phyloP scores from a whole-genome alignment of 352 stramenopile genomes.

The Detonula confervacea region DNA sequence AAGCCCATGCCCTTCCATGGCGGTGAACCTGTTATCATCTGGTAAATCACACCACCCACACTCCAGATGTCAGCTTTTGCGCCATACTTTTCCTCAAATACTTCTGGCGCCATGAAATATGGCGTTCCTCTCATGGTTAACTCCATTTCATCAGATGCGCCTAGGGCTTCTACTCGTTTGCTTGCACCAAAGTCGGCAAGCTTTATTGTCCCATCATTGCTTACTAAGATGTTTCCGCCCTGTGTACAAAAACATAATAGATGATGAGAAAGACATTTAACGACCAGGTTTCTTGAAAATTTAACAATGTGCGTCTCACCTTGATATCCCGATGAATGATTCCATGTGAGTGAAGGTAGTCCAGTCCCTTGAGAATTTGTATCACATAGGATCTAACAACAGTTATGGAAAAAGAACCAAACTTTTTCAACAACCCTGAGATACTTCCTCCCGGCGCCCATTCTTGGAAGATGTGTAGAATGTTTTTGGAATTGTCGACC shows the following conservation, averaged over 20 bases:
- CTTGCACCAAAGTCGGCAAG: constrained; percentile 94
- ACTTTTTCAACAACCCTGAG: constrained; percentile 91
- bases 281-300: not conserved
- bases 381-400: constrained; percentile 91
- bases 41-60: constrained; percentile 86
- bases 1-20: constrained; percentile 89
- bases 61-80: constrained; percentile 87
- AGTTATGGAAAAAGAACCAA: constrained; percentile 91
- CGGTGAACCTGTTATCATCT: constrained; percentile 86
- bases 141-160: constrained; percentile 69
- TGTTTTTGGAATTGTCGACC: constrained; percentile 84
- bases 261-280: constrained; percentile 3
- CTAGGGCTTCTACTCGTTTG: constrained; percentile 70
- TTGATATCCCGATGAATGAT: constrained; percentile 96
- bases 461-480: constrained; percentile 97
- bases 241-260: constrained; percentile 24
- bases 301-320: constrained; percentile 23
- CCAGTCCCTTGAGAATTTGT: constrained; percentile 91
- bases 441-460: constrained; percentile 93
- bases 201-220: constrained; percentile 93
- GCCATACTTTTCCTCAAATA: constrained; percentile 89
- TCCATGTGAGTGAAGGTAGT: constrained; percentile 91
- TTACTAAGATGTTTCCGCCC: constrained; percentile 93
- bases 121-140: constrained; percentile 88
- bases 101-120: constrained; percentile 94